Evolutionary conservation across 176 grass and related monocot species (phyloP).

Genomic region (Carex kokanica): DNA sequence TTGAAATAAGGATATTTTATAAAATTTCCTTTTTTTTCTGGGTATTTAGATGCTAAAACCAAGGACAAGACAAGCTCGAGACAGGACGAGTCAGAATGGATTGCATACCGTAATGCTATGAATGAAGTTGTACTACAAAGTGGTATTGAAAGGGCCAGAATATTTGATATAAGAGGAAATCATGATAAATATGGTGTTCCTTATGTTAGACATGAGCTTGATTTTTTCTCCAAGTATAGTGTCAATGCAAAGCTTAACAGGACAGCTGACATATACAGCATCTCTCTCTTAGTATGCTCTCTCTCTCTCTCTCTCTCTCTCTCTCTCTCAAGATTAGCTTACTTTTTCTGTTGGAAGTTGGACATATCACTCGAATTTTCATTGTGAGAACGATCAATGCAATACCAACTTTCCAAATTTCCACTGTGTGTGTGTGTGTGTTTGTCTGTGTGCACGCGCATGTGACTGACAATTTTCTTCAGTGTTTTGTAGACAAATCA

Average conservation of each 20-base stretch:
- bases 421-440: not conserved
- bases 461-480: constrained; percentile 46
- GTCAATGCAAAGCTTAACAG: constrained; percentile 59
- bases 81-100: constrained; percentile 77
- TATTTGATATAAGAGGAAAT: constrained; percentile 98
- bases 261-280: constrained; percentile 55
- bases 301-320: constrained; percentile 40
- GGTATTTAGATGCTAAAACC: constrained; percentile 73
- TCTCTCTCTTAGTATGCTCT: constrained; percentile 73
- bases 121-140: constrained; percentile 50
- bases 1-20: no score
- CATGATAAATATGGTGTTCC: constrained; percentile 97
- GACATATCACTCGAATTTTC: not conserved
- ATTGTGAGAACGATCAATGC: not conserved
- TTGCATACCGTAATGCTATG: constrained; percentile 56
- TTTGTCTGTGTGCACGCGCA: not conserved
- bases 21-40: not conserved
- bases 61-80: constrained; percentile 57
- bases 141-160: constrained; percentile 53
- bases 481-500: constrained; percentile 65
- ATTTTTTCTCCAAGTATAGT: constrained; percentile 78
- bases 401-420: not conserved
- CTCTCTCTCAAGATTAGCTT: not conserved
- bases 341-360: not conserved
- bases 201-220: constrained; percentile 49